Base-by-base conservation (phyloP, 2,329 filamentous ascomycete species). In the Coleophoma cylindrospora region DNA sequence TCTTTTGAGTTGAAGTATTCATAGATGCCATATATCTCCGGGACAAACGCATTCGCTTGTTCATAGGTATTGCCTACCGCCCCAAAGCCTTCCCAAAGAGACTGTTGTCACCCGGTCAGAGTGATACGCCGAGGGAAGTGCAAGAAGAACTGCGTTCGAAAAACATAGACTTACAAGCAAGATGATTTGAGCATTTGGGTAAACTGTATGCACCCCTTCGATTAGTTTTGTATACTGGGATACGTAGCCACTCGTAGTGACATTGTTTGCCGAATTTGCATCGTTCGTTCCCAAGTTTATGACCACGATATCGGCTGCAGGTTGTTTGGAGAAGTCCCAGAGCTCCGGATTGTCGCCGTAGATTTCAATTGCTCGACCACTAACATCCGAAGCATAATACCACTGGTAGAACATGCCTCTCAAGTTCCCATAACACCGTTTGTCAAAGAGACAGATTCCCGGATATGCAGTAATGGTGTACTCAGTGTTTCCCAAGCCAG, bases 391-490 rank as follows among this genome's bases (percentile, higher is more conserved):
- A 0, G 77, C 76, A 45, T 75, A 76, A 56, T 76, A 77, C 77
- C 77, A 83, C 62, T 82, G 80, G 57, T 79, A 75, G 22, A 69
- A 68, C 58, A 75, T 73, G 14, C 76, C 76, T 36, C 70, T 66
- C 7, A 68, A 67, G 40, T 74, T 74, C 4, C 76, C 77, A 66
- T 74, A 83, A 64, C 79, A 84, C 45, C 75, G 59, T 49, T 77
- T 70, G 55, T 83, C 78, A 14, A 71, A 68, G 2, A 79, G 68
- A 55, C 79, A 83, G 45, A 81, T 80, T 4, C 79, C 80, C 0
- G 80, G 78, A 51, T 79, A 81, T 0, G 76, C 77, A 1, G 77
- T 81, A 40, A 84, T 72, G 15, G 71, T 73, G 58, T 77, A 82
- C 56, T 84, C 80, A 3, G 76, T 77, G 40, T 79, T 72, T 3